These are phyloP conservation scores for bread wheat (Triticum aestivum) DNA, from an alignment of 176 grass and related monocot species.

Conservation along the genomic window IWGSC_CS_RefSeq_v2.1 NC_057800.1:589611281-589611780, in stretches of 20 bases:
- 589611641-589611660: neutral
- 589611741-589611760: neutral
- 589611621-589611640: neutral
- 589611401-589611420: no score
- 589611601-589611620: neutral
- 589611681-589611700: neutral
- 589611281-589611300: no score
- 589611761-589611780: neutral
- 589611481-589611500: conserved; percentile 70
- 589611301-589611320: no score
- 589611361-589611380: no score
- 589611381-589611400: no score
- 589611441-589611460: conserved; percentile 41
- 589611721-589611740: neutral
- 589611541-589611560: conserved; percentile 27
- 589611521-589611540: conserved; percentile 68
- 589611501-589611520: conserved; percentile 83
- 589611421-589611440: neutral
- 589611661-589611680: neutral
- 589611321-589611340: no score
- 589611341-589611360: no score
- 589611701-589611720: neutral
- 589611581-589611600: neutral
- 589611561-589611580: neutral
- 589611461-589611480: conserved; percentile 62